Percentiles rank a stretch among this genome's conserved stretches.
Evolutionary conservation across 331 rosid species (phyloP).

Genomic region (Malus hybrid): DNA sequence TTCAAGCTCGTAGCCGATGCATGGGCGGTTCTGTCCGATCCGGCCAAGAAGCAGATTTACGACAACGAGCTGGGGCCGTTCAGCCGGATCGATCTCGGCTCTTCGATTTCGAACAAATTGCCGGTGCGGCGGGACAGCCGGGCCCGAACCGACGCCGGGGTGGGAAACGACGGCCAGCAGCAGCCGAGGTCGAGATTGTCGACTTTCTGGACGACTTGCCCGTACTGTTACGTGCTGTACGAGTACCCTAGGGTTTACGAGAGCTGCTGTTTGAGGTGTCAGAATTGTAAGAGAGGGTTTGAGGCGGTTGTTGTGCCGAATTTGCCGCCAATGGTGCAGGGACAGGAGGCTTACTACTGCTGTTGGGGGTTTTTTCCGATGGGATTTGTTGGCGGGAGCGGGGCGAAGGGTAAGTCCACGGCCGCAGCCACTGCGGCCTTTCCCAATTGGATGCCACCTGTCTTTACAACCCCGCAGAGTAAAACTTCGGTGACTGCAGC

Average conservation of each 20-base stretch:
- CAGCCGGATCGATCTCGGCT: constrained; percentile 50
- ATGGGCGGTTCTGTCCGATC: constrained; percentile 77
- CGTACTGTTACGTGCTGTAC: constrained; percentile 67
- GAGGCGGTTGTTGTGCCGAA: constrained; percentile 47
- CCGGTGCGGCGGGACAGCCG: constrained; percentile 47
- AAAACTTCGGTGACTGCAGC: not conserved
- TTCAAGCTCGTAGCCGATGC: constrained; percentile 79
- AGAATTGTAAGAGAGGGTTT: constrained; percentile 66
- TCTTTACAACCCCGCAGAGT: constrained; percentile 8
- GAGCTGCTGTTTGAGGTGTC: constrained; percentile 78
- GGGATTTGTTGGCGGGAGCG: constrained; percentile 38
- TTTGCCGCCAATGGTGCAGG: constrained; percentile 65
- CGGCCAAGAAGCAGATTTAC: constrained; percentile 38
- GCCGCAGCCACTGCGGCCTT: constrained; percentile 7
- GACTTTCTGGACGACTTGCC: constrained; percentile 92
- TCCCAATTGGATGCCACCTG: constrained; percentile 65
- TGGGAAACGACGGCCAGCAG: not conserved
- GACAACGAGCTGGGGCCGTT: constrained; percentile 53
- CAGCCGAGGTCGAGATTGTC: constrained; percentile 21
- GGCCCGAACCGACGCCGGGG: not conserved
- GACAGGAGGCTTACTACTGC: constrained; percentile 69
- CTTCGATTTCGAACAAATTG: constrained; percentile 38
- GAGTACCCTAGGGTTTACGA: constrained; percentile 71
- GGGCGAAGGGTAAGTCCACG: constrained; percentile 26
- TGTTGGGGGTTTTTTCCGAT: constrained; percentile 81